Base-by-base conservation (phyloP, 495 filamentous ascomycete genomes). In the Aspergillus nanangensis region DNA sequence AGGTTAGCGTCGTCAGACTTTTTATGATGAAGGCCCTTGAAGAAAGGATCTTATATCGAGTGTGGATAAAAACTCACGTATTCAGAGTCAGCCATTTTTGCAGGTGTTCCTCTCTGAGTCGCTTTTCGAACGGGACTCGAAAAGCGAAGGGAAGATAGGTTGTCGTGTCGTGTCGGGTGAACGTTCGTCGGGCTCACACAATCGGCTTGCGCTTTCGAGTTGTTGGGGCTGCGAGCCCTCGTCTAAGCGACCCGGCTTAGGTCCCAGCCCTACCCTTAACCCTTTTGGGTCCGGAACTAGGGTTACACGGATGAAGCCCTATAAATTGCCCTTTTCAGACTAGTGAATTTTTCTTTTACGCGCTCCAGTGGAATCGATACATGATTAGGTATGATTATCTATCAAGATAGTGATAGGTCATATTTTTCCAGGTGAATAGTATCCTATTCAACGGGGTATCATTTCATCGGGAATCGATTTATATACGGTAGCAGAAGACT, bases 51-150 rank as follows among this genome's bases (percentile, higher is more conserved):
- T 41, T 3, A 19, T 29, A 11, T 32, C 19, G 11, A 3, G 31
- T 10, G 35, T 11, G 7, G 5, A 33, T 19, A 41, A 44, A 38
- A 17, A 88, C 88, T 74, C 79, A 92, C 88, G 80, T 95, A 95
- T 75, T 90, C 86, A 61, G 60, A 61, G 77, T 95, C 90, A 81
- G 90, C 90, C 90, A 95, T 95, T 78, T 76, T 91, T 81, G 76
- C 79, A 78, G 73, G 61, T 58, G 57, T 67, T 67, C 74, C 67
- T 71, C 66, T 62, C 57, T 57, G 63, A 59, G 64, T 69, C 67
- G 74, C 71, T 70, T 76, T 69, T 59, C 69, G 73, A 72, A 63
- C 65, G 60, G 53, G 48, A 63, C 66, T 76, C 66, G 72, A 73
- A 75, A 73, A 70, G 66, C 67, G 69, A 71, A 61, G 62, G 59